Base-by-base conservation (phyloP, 2,329 filamentous ascomycete species). In the Colletotrichum sp. region DNA sequence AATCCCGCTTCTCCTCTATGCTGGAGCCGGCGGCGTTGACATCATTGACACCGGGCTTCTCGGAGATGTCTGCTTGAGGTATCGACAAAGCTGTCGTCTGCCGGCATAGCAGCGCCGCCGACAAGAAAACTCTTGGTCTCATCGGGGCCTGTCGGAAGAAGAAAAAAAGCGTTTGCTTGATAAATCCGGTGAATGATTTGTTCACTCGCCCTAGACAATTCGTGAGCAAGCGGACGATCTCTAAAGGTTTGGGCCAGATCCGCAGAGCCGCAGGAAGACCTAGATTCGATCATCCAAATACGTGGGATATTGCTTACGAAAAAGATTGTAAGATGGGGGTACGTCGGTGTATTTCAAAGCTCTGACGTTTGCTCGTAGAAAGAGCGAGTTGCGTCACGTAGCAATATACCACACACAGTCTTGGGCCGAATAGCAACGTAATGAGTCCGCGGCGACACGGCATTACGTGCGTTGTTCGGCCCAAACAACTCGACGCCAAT, bases 261-360 rank as follows among this genome's bases (percentile, higher is more conserved):
- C 25, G 28, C 36, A 71, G 27, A 74, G 67, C 36, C 67, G 60
- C 52, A 66, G 30, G 58, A 34, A 52, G 27, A 39, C 28, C 62
- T 12, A 64, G n/a, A 30, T 25, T 10, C 25, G 32, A 28, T 60
- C 34, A 18, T 58, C 66, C 48, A 60, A 48, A 62, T 62, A 25
- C 6, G n/a, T 43, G 22, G 66, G 25, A 58, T 36, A 32, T n/a
- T 43, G 25, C 8, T n/a, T 8, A 3, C 18, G 4, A 9, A n/a
- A n/a, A 10, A 39, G 6, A 36, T 18, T 12, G 22, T 10, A 43
- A 28, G 36, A 39, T 28, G 6, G 34, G 64, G 74, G 15, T n/a
- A n/a, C 15, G 28, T 18, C 27, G 55, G 65, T 34, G 64, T 76
- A 76, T 76, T 65, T 76, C 70, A 76, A 72, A 65, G 73, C 74